These are phyloP conservation scores for Gillenia trifoliata DNA, from an alignment of 306 rosid genomes.

Conservation along the genomic window DNA sequence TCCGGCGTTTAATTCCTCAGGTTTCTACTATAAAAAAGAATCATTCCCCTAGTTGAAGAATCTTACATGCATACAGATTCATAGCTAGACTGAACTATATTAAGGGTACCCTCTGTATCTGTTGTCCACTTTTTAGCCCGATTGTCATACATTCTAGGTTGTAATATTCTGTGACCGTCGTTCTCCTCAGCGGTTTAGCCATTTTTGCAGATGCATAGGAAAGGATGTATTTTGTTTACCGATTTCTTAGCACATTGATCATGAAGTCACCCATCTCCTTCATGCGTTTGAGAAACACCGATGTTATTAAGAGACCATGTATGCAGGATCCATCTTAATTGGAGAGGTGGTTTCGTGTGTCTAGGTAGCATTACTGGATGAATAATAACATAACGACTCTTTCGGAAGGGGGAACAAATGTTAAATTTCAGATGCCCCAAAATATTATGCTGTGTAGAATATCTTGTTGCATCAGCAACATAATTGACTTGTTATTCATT, in stretches of 20 bases:
- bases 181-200: background rate
- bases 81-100: background rate
- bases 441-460: no score
- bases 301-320: no score
- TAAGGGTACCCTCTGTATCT: background rate
- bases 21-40: background rate
- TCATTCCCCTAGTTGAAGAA: no score
- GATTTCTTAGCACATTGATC: background rate
- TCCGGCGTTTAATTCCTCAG: background rate
- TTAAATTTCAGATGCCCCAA: no score
- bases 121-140: background rate
- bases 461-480: no score
- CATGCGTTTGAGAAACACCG: background rate
- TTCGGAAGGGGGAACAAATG: no score
- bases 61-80: background rate
- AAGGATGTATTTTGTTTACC: background rate
- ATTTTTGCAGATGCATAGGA: slow-evolving; percentile 11
- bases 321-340: no score
- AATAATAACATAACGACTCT: no score
- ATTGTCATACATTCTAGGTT: background rate
- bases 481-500: no score
- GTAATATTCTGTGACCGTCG: background rate
- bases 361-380: no score
- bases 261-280: background rate
- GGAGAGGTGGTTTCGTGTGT: no score